Conservation (phyloP, 129 eudicot species). For the Lactuca sativa region DNA sequence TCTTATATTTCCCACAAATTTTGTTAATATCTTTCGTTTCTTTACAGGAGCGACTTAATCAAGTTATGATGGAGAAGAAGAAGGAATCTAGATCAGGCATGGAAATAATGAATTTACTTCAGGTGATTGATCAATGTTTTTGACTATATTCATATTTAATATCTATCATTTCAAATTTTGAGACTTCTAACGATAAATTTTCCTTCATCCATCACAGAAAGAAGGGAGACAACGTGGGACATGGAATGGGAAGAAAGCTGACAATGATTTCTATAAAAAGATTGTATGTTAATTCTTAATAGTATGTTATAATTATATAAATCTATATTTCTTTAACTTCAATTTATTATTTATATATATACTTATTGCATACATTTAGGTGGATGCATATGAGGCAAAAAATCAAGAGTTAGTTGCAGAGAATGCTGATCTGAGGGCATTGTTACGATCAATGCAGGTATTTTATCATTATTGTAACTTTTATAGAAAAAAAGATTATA, state of each 20-base stretch:
- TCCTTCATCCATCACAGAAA: slow-evolving; percentile 53
- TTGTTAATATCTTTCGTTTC: slow-evolving; percentile 17
- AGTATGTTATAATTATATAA: neutral
- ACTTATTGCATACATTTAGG: slow-evolving; percentile 43
- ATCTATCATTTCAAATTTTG: slow-evolving; percentile 9
- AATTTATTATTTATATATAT: neutral
- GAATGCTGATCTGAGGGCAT: slow-evolving; percentile 89
- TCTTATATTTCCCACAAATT: neutral
- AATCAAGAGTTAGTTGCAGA: slow-evolving; percentile 93
- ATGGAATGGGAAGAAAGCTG: slow-evolving; percentile 96
- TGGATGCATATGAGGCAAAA: slow-evolving; percentile 93
- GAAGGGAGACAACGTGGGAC: slow-evolving; percentile 99
- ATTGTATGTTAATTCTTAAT: slow-evolving; percentile 51
- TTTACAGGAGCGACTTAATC: slow-evolving; percentile 82
- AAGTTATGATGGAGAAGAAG: slow-evolving; percentile 96
- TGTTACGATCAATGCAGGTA: slow-evolving; percentile 96
- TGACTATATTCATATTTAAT: slow-evolving; percentile 5
- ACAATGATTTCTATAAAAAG: slow-evolving; percentile 90
- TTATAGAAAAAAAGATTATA: neutral
- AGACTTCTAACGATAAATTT: slow-evolving; percentile 8
- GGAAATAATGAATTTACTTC: slow-evolving; percentile 97
- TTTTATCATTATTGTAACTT: neutral
- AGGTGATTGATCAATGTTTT: slow-evolving; percentile 51
- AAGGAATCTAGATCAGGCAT: slow-evolving; percentile 99
- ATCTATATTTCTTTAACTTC: neutral